Conservation (phyloP, 805 yeast genomes). For the Sugiyamaella valdiviana region DNA sequence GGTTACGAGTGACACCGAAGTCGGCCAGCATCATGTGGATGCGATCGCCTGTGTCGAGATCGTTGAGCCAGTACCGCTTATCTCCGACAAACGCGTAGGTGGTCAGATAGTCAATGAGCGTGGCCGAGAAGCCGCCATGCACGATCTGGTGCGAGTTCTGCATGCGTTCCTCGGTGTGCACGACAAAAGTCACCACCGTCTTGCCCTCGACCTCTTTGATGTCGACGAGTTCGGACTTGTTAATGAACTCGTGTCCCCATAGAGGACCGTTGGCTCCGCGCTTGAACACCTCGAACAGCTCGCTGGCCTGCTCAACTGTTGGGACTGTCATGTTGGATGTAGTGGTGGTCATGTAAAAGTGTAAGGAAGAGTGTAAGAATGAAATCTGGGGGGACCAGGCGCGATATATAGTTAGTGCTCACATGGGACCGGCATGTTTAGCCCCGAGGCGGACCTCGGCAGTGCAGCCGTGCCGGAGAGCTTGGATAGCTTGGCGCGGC, state of each 20-base stretch:
- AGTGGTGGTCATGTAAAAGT: not conserved
- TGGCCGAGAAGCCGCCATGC: slow-evolving; percentile 33
- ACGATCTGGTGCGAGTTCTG: slow-evolving; percentile 23
- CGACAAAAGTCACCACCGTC: slow-evolving; percentile 18
- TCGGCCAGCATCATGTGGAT: slow-evolving; percentile 8
- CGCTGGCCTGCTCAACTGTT: slow-evolving; percentile 1
- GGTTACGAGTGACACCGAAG: slow-evolving; percentile 26
- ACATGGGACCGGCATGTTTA: too few relatives aligned
- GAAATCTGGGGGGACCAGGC: not conserved
- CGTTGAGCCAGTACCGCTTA: slow-evolving; percentile 22
- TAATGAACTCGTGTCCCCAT: not conserved
- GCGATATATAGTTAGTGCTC: too few relatives aligned
- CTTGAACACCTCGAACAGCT: not conserved
- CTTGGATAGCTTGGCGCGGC: too few relatives aligned
- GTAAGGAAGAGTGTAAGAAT: not conserved
- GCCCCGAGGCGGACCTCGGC: too few relatives aligned
- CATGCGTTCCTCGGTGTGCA: slow-evolving; percentile 20
- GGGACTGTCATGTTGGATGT: not conserved
- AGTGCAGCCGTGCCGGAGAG: too few relatives aligned
- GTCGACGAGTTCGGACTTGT: not conserved
- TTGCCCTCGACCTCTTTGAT: slow-evolving; percentile 11
- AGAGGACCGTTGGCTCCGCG: not conserved
- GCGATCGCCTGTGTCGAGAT: slow-evolving; percentile 16
- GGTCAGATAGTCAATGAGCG: slow-evolving; percentile 25
- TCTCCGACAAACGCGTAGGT: slow-evolving; percentile 24